Conservation (phyloP, 805 yeast genomes). For the Zygotorulaspora chibaensis region DNA sequence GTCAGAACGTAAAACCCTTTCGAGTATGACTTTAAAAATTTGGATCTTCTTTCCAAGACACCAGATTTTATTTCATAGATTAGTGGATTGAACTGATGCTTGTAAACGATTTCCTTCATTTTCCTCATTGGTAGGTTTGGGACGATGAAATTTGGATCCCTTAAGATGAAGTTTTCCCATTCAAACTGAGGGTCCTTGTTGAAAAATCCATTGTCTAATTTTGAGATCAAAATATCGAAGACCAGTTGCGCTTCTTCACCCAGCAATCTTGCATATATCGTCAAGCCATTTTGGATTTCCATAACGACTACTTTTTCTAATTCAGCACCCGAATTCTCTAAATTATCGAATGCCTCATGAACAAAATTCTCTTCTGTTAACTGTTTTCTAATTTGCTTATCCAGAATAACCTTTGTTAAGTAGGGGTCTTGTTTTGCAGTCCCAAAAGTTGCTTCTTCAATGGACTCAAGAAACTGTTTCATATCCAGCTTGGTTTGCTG, state of each 20-base stretch:
- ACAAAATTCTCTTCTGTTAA: constrained; percentile 78
- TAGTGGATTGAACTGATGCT: constrained; percentile 64
- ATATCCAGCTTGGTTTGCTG: constrained; percentile 58
- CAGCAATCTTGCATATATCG: constrained; percentile 63
- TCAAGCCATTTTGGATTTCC: constrained; percentile 80
- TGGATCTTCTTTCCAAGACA: constrained; percentile 81
- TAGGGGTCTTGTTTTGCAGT: constrained; percentile 71
- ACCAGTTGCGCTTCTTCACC: constrained; percentile 73
- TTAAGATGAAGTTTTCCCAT: constrained; percentile 79
- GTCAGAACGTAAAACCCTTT: constrained; percentile 89
- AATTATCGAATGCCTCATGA: constrained; percentile 82
- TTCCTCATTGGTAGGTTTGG: constrained; percentile 58
- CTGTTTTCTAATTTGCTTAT: constrained; percentile 72
- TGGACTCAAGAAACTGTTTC: constrained; percentile 51
- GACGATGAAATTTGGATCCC: constrained; percentile 68
- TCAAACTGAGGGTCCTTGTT: constrained; percentile 76
- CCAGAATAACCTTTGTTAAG: constrained; percentile 64
- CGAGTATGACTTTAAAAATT: constrained; percentile 85
- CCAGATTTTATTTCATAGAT: constrained; percentile 72
- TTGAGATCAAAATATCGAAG: constrained; percentile 60
- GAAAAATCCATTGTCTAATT: constrained; percentile 63
- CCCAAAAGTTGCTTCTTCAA: constrained; percentile 54
- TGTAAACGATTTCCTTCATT: constrained; percentile 57
- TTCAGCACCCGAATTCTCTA: constrained; percentile 84
- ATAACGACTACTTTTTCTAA: constrained; percentile 81